These are phyloP conservation scores for Pythium rhizo-oryzae DNA, from an alignment of 352 stramenopile species.

Conservation along the genomic window DNA sequence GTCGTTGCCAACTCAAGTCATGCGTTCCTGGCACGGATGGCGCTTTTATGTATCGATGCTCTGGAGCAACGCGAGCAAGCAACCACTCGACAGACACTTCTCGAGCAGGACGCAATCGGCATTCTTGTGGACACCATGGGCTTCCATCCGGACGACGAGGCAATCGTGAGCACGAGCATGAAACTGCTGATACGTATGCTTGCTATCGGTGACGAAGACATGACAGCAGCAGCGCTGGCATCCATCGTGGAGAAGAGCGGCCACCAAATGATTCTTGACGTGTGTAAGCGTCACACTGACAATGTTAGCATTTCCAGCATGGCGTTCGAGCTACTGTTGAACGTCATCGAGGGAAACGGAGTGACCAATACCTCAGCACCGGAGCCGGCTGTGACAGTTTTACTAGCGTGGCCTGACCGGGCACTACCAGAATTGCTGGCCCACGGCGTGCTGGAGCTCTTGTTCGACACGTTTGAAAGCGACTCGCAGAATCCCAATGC, in stretches of 20 bases:
- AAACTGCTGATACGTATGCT: constrained; percentile 18
- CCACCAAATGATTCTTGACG: constrained; percentile 2
- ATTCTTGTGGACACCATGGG: constrained; percentile 5
- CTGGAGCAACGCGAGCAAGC: constrained; percentile 11
- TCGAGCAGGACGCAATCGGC: constrained; percentile 16
- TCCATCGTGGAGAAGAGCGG: constrained; percentile 14
- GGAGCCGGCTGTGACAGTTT: no score
- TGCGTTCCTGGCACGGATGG: constrained; percentile 20
- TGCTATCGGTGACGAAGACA: neutral
- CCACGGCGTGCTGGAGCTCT: constrained; percentile 4
- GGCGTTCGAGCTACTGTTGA: constrained; percentile 18
- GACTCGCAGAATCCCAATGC: neutral
- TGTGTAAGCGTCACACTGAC: constrained; percentile 10
- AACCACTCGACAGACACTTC: neutral
- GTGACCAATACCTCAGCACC: neutral
- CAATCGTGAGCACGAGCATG: constrained; percentile 11
- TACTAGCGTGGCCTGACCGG: neutral
- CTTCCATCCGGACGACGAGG: constrained; percentile 8
- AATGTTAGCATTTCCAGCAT: constrained; percentile 1
- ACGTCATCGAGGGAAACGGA: neutral
- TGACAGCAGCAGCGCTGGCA: neutral
- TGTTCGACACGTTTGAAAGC: constrained; percentile 25
- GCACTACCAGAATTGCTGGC: constrained; percentile 6
- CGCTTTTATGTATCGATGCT: constrained; percentile 1
- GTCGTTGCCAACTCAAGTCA: constrained; percentile 14